Conservation (phyloP, 2,329 filamentous ascomycete genomes). For the Calonectria fujianensis region DNA sequence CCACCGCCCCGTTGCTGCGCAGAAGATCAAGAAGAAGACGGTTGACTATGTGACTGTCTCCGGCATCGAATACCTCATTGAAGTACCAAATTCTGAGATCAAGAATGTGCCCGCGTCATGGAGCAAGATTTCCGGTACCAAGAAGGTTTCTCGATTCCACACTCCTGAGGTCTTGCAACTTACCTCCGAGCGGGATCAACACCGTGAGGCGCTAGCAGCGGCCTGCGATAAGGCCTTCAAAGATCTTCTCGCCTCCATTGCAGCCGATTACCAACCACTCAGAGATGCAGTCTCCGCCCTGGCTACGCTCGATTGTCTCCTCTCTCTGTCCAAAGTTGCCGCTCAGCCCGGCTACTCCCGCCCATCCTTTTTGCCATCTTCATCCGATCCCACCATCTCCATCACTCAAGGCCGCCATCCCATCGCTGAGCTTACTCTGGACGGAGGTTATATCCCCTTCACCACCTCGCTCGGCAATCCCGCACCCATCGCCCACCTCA, state of each 20-base stretch:
- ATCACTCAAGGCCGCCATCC: conserved; percentile 85
- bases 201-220: conserved; percentile 93
- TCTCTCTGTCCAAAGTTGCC: conserved; percentile 90
- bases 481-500: conserved; percentile 83
- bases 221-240: conserved; percentile 91
- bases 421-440: conserved; percentile 93
- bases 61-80: conserved; percentile 95
- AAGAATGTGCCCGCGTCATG: conserved; percentile 95
- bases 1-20: conserved; percentile 82
- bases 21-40: conserved; percentile 81
- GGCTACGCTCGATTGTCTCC: conserved; percentile 90
- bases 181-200: conserved; percentile 91
- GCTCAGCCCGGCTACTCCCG: conserved; percentile 91
- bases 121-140: conserved; percentile 96
- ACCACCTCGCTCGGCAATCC: conserved; percentile 82
- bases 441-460: conserved; percentile 94
- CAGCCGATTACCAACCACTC: conserved; percentile 89
- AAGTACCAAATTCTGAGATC: conserved; percentile 88
- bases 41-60: conserved; percentile 89
- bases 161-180: conserved; percentile 91
- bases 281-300: conserved; percentile 92
- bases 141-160: conserved; percentile 93
- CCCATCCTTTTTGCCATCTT: conserved; percentile 79
- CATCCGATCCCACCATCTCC: conserved; percentile 79
- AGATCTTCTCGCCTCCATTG: conserved; percentile 82